These are phyloP conservation scores for Verruconis gallopava DNA, from an alignment of 2,329 filamentous ascomycete genomes.

Conservation along the genomic window DNA sequence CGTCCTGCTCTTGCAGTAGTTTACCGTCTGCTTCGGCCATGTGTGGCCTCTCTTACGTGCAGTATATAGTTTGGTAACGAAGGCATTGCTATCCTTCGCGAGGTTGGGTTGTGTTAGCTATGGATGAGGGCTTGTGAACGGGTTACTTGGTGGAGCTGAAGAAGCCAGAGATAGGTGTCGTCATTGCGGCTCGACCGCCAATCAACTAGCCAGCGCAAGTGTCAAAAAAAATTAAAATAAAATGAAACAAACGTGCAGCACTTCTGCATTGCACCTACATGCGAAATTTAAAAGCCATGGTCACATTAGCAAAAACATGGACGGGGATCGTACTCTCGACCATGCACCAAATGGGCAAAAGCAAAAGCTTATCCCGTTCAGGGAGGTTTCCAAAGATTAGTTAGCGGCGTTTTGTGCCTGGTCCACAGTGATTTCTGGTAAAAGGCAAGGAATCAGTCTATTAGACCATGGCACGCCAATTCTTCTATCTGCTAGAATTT, in stretches of 20 bases:
- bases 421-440: conserved; percentile 67
- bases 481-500: too few species aligned
- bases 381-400: conserved; percentile 43
- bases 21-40: conserved; percentile 6
- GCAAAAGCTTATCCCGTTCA: neutral
- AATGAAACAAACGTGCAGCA: neutral
- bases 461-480: too few species aligned
- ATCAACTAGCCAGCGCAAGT: too few species aligned
- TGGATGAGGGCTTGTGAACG: neutral
- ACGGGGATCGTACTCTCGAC: neutral
- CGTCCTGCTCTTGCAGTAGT: neutral
- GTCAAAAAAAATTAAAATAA: neutral
- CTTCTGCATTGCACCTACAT: neutral
- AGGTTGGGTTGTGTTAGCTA: neutral
- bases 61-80: neutral
- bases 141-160: neutral
- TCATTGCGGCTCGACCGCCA: neutral
- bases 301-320: neutral
- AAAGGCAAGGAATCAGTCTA: conserved; percentile 68
- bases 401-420: conserved; percentile 46
- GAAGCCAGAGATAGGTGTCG: neutral
- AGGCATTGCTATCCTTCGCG: conserved; percentile 1
- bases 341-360: conserved; percentile 1
- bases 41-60: conserved; percentile 2
- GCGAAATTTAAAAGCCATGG: neutral